These are phyloP conservation scores for Ceratobasidium papillatum DNA, from an alignment of 1,284 basidiomycete genomes.

Conservation along the genomic window DNA sequence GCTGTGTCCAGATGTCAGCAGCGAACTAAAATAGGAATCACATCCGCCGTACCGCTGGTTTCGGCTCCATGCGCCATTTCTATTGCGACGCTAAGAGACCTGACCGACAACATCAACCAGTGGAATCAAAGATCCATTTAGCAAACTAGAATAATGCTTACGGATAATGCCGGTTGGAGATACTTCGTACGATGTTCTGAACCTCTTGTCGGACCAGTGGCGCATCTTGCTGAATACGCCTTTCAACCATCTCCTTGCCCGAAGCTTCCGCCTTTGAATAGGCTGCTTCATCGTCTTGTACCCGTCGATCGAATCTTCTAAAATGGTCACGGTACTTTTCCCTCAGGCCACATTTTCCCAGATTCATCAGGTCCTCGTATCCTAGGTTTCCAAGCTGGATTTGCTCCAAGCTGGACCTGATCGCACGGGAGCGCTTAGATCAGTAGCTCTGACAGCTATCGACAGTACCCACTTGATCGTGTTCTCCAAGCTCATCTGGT, in stretches of 20 bases:
- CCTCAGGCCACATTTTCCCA: conserved; percentile 3
- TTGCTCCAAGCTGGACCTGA: conserved; percentile 1
- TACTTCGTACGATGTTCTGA: conserved; percentile 2
- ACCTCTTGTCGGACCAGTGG: conserved; percentile 15
- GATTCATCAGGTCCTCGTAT: not conserved
- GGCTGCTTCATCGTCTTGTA: not conserved
- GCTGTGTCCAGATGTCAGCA: not conserved
- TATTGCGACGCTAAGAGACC: conserved; percentile 4
- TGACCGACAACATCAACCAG: no score
- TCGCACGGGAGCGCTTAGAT: not conserved
- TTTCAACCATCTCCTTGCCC: not conserved
- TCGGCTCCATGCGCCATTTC: not conserved
- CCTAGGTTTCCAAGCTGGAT: conserved; percentile 11
- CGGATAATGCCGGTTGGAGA: conserved; percentile 5
- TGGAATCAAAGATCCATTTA: not conserved
- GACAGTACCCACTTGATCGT: not conserved
- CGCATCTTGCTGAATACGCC: not conserved
- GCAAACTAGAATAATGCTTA: not conserved
- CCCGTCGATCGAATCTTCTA: not conserved
- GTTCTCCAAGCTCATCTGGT: not conserved
- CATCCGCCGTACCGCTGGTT: conserved; percentile 16
- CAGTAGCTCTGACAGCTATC: no score
- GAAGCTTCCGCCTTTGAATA: not conserved
- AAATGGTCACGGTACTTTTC: not conserved
- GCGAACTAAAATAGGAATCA: no score